Base-by-base conservation (phyloP, 768 basidiomycete genomes). In the Termitomyces bulborhizus region DNA sequence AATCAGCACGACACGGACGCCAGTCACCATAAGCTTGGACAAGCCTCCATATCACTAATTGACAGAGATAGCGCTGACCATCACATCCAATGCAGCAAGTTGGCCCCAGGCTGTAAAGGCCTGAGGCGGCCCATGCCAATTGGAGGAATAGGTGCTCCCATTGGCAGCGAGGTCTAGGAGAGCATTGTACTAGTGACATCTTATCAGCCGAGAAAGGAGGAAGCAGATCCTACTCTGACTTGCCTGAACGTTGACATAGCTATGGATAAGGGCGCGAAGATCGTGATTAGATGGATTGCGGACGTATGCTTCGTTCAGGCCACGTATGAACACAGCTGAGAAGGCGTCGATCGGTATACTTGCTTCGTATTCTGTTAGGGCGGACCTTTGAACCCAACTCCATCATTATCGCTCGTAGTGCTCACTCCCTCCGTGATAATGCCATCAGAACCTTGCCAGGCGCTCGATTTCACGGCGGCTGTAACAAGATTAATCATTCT, bases 161-260 rank as follows among this genome's bases (percentile, higher is more conserved):
- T 66, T 76, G 15, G 71, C 73, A 6, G 77, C 78, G 16, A 79
- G 68, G 32, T 78, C 77, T 26, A 81, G 68, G 24, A 81, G 68
- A 18, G 77, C 77, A 56, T 79, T 80, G 57, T 77, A 77, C 77
- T 80, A 53, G 36, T 32, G 44, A n/a, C 12, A 32, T 4, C 9
- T 21, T 40, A 5, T 57, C 42, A 41, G 37, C 24, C 18, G 31
- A 27, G 9, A 16, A 24, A 47, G 9, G 12, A 3, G 18, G 32
- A 29, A 27, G 21, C 4, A 3, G 18, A 3, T 27, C 12, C 9
- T 12, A 18, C 15, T 24, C 16, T 7, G 9, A 51, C 53, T 46
- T 51, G 75, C 78, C 73, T 81, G 80, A 24, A 81, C 80, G 42
- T 80, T 73, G 46, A 75, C 66, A 55, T 81, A 82, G 56, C 78